Base-by-base conservation (phyloP, 75 land plant species). In the Sequoia sempervirens region DNA sequence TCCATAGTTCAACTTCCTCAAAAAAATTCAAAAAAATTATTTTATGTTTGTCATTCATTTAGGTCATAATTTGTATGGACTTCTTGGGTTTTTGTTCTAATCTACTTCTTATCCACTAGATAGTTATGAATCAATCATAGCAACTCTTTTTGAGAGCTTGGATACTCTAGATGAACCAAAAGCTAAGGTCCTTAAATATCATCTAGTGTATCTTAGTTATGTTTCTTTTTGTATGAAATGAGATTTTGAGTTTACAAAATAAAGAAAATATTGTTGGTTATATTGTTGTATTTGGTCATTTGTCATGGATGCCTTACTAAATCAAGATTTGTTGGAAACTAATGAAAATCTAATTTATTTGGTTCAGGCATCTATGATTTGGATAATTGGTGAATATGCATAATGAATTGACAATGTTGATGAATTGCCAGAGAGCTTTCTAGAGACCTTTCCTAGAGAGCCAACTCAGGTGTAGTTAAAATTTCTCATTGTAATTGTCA, bases 361-460 rank as follows among this genome's bases (percentile, higher is more conserved):
- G 30, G 30, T 69, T 64, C 84, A 98, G 99, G 99, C 99, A 79
- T 98, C 99, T 23, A 98, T 98, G 99, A 98, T 98, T 38, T 98
- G 99, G 99, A 98, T 98, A 66, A 98, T 98, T 86, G 99, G 99
- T 52, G 99, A 98, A 88, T 98, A 98, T 92, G 99, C 99, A 18
- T 98, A 98, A 88, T 94, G 99, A 80, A 98, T 98, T 84, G 99
- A 96, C 84, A 98, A 98, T 95, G 99, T 99, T 85, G 99, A 98
- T 91, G 99, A 98, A 86, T 91, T 98, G 54, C 94, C 96, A 82
- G 99, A 98, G 72, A 93, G 95, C 88, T 98, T 98, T 86, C 86
- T 98, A 64, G 99, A 98, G 86, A 98, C 91, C 41, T 98, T 98
- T 75, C 97, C 99, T 56, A 99, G 96, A 79, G 99, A 98, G 82